Evolutionary conservation across 208 protist genomes (phyloP), one percentile per base, ranked within the genome.

Genomic region (Trypanosoma theileri): DNA sequence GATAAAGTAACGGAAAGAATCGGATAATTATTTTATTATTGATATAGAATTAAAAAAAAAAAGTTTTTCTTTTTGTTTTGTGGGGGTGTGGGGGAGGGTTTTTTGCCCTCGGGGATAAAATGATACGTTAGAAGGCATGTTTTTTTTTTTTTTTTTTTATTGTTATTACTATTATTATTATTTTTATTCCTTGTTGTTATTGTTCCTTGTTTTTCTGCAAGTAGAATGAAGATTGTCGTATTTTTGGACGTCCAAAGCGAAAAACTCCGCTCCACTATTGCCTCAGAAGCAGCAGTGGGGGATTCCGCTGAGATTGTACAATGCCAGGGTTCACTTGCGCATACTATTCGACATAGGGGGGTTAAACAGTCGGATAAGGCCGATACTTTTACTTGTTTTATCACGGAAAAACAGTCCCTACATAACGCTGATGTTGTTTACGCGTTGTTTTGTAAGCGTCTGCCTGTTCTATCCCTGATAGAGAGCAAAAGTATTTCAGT

Each of bases 371-470:
- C 28, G 4, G 46, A 50, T 21, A 51, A 4, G 35, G 50, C 46
- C 7, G 51, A 61, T n/a, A 69, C 57, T 41, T 84, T 88, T 63
- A 67, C 76, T 26, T 91, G 84, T 76, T 91, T 81, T 60, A 72
- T 94, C 40, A 89, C 89, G 12, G 85, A 89, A 50, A 57, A 52
- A 13, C 58, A 87, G 58, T 81, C 75, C 6, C 13, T 86, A 1
- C 63, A 59, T 9, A 65, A 92, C 74, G 78, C 84, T 2, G 86
- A 92, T 57, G 79, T 88, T 45, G 77, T 67, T 19, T 92, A 82
- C 56, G 85, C 82, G 11, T 41, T 95, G 41, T 95, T 84, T 58
- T 73, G 69, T 44, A 76, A 66, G 3, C 71, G 81, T 40, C 55
- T 90, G 3, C 80, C 83, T 19, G 78, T 78, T 14, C 72, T 95